Evolutionary conservation across 169 alveolate species (phyloP).

Genomic region (Plasmodium gaboni): DNA sequence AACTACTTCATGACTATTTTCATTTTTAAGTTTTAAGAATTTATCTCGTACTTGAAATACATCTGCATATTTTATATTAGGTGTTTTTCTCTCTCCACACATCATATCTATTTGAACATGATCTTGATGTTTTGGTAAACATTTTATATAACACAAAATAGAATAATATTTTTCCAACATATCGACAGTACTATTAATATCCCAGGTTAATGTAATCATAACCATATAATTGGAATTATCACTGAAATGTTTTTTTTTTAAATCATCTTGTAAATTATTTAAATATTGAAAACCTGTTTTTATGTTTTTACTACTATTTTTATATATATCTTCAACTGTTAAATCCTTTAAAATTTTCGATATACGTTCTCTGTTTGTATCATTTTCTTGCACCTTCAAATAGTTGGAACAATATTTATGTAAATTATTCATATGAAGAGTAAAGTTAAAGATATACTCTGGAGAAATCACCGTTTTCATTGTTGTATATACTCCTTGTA

Average conservation of each 20-base stretch:
- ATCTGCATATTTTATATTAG: slow-evolving; percentile 70
- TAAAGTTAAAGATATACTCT: slow-evolving; percentile 60
- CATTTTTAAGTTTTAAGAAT: slow-evolving; percentile 45
- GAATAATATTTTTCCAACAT: slow-evolving; percentile 18
- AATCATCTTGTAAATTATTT: slow-evolving; percentile 50
- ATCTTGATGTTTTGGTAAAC: slow-evolving; percentile 23
- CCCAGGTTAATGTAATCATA: slow-evolving; percentile 46
- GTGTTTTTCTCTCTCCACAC: slow-evolving; percentile 55
- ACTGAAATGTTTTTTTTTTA: slow-evolving; percentile 53
- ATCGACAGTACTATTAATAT: neutral
- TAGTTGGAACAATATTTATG: slow-evolving; percentile 25
- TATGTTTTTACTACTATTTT: slow-evolving; percentile 20
- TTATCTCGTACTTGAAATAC: slow-evolving; percentile 56
- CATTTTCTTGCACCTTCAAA: slow-evolving; percentile 38
- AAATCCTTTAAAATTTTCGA: slow-evolving; percentile 37
- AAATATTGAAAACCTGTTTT: slow-evolving; percentile 53
- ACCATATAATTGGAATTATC: slow-evolving; percentile 61
- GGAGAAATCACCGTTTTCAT: slow-evolving; percentile 57
- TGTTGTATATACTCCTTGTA: slow-evolving; percentile 59
- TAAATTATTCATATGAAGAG: slow-evolving; percentile 59
- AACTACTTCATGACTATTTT: slow-evolving; percentile 55
- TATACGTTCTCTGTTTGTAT: slow-evolving; percentile 15
- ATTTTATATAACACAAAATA: slow-evolving; percentile 58
- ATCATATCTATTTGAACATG: slow-evolving; percentile 60
- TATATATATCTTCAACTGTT: slow-evolving; percentile 48